A percentile compares a stretch with the other conserved stretches of the same genome.
These are phyloP conservation scores for Nannizzia gypsea DNA, from an alignment of 2,329 filamentous ascomycete species.

Conservation along the genomic window DNA sequence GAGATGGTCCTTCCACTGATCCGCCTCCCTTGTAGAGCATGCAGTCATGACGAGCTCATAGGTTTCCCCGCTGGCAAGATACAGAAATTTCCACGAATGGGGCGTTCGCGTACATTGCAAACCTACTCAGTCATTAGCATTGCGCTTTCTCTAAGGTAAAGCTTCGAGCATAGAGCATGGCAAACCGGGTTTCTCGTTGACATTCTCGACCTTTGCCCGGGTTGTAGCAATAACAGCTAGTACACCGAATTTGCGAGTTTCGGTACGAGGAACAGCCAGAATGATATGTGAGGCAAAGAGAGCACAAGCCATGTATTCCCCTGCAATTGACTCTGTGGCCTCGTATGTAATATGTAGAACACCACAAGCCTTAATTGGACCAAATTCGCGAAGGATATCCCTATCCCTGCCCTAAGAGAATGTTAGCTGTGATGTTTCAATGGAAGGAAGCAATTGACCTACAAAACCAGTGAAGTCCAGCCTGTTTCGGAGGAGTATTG, in stretches of 20 bases:
- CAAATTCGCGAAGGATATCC: conserved; percentile 64
- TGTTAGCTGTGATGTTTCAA: not conserved
- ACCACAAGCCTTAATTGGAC: conserved; percentile 70
- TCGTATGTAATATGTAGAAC: conserved; percentile 76
- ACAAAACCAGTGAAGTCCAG: conserved; percentile 62
- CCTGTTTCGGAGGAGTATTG: conserved; percentile 73
- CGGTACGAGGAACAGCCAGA: conserved; percentile 55
- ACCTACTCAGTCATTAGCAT: conserved; percentile 39
- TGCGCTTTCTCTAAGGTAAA: not conserved
- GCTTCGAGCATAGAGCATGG: not conserved
- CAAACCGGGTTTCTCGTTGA: conserved; percentile 25
- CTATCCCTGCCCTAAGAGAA: conserved; percentile 4
- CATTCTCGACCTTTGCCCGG: conserved; percentile 28
- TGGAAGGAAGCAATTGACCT: conserved; percentile 19
- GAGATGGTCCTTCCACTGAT: conserved; percentile 65
- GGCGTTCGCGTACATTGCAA: conserved; percentile 77
- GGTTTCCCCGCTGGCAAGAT: conserved; percentile 62
- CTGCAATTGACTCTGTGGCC: conserved; percentile 52
- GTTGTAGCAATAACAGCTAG: conserved; percentile 52
- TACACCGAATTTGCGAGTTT: conserved; percentile 58
- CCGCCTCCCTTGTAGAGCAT: conserved; percentile 67
- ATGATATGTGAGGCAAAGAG: conserved; percentile 73
- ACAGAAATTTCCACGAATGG: conserved; percentile 85
- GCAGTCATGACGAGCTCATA: conserved; percentile 82
- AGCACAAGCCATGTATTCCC: conserved; percentile 72